Evolutionary conservation across 305 asterid species (phyloP).

Genomic region (Fraxinus angustifolia): DNA sequence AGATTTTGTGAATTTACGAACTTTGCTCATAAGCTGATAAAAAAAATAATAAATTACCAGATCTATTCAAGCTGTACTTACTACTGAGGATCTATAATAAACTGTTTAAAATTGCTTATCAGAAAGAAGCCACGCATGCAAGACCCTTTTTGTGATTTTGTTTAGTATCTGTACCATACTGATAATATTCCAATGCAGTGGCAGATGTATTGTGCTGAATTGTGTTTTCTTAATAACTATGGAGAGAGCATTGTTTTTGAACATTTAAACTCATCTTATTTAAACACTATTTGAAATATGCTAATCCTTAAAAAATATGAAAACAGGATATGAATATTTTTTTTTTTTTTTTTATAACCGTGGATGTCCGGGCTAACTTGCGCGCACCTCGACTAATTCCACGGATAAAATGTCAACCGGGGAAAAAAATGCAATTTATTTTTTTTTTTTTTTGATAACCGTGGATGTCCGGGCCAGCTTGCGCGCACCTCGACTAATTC

Average conservation of each 20-base stretch:
- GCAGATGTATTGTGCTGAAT: neutral
- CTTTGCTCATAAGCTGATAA: neutral
- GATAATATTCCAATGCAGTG: neutral
- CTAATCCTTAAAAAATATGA: neutral
- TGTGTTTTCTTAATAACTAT: neutral
- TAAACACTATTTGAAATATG: neutral
- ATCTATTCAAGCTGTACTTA: neutral
- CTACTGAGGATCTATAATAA: neutral
- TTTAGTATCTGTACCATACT: neutral
- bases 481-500: no score
- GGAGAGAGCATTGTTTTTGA: neutral
- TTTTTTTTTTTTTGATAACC: no score
- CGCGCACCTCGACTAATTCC: no score
- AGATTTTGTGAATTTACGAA: neutral
- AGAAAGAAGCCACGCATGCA: neutral
- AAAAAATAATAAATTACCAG: neutral
- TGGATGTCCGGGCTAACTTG: no score
- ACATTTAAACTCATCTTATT: neutral
- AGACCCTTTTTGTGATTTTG: neutral
- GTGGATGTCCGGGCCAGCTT: no score
- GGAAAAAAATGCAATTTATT: no score
- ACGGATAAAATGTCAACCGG: no score
- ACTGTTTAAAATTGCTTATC: neutral
- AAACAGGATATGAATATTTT: no score
- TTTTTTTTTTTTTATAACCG: no score